Percentiles rank a stretch among this genome's conserved stretches.
These are phyloP conservation scores for Flueggea neowawraea DNA, from an alignment of 441 rosid species.

Conservation along the genomic window DNA sequence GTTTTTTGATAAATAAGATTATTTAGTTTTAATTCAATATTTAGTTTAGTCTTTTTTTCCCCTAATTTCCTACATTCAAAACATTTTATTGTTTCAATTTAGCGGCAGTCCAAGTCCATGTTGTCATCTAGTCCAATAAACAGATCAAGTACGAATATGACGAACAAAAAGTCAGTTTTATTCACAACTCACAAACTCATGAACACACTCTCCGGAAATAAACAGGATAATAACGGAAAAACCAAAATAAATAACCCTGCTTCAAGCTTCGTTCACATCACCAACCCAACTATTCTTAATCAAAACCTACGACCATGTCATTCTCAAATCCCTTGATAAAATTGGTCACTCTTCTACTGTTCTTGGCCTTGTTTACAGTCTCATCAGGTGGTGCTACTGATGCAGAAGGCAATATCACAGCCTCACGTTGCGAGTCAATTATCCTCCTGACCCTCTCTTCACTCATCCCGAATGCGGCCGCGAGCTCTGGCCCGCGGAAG, in stretches of 20 bases:
- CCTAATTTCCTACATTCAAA: too few species aligned
- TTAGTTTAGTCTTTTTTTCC: too few species aligned
- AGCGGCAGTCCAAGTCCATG: too few species aligned
- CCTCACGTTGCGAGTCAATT: slow-evolving; percentile 45
- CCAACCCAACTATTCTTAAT: slow-evolving; percentile 5
- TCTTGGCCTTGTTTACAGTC: background rate
- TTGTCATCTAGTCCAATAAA: too few species aligned
- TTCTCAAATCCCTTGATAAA: slow-evolving; percentile 20
- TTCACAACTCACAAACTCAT: slow-evolving; percentile 7
- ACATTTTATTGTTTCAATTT: too few species aligned
- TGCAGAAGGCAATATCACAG: slow-evolving; percentile 64
- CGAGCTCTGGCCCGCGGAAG: slow-evolving; percentile 47
- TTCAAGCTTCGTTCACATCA: background rate
- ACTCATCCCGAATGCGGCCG: slow-evolving; percentile 53
- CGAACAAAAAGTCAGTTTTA: background rate
- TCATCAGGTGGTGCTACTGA: slow-evolving; percentile 42
- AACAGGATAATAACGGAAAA: background rate
- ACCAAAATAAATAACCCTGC: background rate
- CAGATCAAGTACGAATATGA: too few species aligned
- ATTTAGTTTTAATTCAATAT: too few species aligned
- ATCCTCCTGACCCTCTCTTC: slow-evolving; percentile 34
- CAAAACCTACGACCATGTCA: slow-evolving; percentile 24
- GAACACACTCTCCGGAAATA: background rate
- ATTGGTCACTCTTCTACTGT: slow-evolving; percentile 3
- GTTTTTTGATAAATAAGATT: too few species aligned